Evolutionary conservation across 73 alveolate species (phyloP), one percentile per base, ranked within the genome.

Genomic region (Paramecium sexaurelia): DNA sequence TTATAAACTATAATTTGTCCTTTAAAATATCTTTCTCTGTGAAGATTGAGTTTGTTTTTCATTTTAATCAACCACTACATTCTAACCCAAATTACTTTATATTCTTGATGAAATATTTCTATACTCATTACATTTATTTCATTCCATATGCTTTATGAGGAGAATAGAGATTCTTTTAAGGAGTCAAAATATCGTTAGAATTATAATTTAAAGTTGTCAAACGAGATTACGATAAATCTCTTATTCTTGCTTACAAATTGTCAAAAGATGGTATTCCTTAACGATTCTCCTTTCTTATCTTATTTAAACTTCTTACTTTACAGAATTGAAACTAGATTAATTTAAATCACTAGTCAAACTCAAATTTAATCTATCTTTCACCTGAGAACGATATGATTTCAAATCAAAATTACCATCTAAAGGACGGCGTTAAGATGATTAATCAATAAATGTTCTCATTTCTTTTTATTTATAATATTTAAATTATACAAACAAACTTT

Each of bases 221-320:
- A 37, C 90, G 45, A 0, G 90, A 78, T 22, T 78, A 22, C 11
- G 90, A 78, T 27, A 40, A 78, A 43, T 78, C 90, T 22, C 90
- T 41, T 13, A 78, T 78, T 9, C 90, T 37, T 6, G 75, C 45
- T 39, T 78, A 24, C 20, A 78, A 78, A 43, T 78, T 78, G 26
- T 78, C 75, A 13, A 78, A 78, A 3, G 51, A 40, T 78, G 75
- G 90, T 20, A 78, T 27, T 19, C 75, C 40, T 43, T 43, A 45
- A 41, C 15, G 32, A 22, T 19, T 45, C 51, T 78, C 90, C 17
- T 78, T 78, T 39, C 90, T 78, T 11, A 11, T 10, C 5, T 7
- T 40, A 22, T 19, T 26, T 2, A 0, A 7, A 41, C 2, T 78
- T 7, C 29, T 24, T 78, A 78, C 90, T 43, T 41, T 3, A 10